Conservation (phyloP, 495 filamentous ascomycete genomes). For the Rostrohypoxylon terebratum region DNA sequence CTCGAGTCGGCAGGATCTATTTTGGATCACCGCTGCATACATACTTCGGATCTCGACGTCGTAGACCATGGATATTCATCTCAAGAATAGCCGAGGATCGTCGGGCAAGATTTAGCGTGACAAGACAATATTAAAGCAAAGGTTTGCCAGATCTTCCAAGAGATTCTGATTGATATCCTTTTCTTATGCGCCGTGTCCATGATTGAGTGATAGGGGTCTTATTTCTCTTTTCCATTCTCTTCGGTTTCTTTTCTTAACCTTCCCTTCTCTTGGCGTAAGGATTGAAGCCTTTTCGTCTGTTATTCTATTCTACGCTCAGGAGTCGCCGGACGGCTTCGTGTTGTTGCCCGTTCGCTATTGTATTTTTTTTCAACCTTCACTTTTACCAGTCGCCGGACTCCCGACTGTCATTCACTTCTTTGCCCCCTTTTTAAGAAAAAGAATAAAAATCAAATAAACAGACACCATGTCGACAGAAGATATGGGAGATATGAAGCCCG, state of each 20-base stretch:
- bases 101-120: constrained; percentile 30
- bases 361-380: constrained; percentile 17
- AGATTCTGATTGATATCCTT: constrained; percentile 45
- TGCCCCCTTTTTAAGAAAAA: constrained; percentile 14
- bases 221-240: constrained; percentile 39
- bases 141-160: constrained; percentile 45
- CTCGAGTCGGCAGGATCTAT: constrained; percentile 40
- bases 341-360: constrained; percentile 34
- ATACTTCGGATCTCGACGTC: constrained; percentile 23
- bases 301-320: constrained; percentile 35
- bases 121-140: constrained; percentile 45
- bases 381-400: constrained; percentile 34
- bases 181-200: constrained; percentile 32
- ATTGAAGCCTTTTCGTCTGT: constrained; percentile 49
- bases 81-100: constrained; percentile 37
- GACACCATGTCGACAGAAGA: constrained; percentile 33
- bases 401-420: constrained; percentile 19
- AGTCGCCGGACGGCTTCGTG: constrained; percentile 50
- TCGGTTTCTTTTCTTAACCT: constrained; percentile 30
- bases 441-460: not conserved
- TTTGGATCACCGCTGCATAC: constrained; percentile 16
- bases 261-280: constrained; percentile 46
- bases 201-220: constrained; percentile 36
- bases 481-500: constrained; percentile 54
- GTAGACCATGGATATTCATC: constrained; percentile 35